A percentile compares a stretch with the other conserved stretches of the same genome.
These are phyloP conservation scores for Dothideomycetes sp. DNA, from an alignment of 2,329 filamentous ascomycete species.

Conservation along the genomic window DNA sequence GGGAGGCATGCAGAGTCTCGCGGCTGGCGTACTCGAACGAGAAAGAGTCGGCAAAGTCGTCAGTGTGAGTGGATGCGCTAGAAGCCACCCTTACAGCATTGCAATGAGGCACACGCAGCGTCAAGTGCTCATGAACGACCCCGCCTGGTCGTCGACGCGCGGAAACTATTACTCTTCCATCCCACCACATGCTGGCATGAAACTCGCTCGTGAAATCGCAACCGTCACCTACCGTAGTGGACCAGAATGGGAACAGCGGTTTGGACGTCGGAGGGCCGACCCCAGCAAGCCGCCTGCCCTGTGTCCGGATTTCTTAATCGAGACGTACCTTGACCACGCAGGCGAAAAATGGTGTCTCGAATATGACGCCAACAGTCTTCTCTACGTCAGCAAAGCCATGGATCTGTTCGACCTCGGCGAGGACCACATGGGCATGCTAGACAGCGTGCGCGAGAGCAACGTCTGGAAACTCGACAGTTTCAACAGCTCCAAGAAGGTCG, in stretches of 20 bases:
- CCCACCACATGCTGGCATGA: slow-evolving; percentile 93
- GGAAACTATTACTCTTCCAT: slow-evolving; percentile 79
- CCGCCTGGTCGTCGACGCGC: slow-evolving; percentile 69
- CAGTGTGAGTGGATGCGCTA: slow-evolving; percentile 84
- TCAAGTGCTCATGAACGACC: slow-evolving; percentile 98
- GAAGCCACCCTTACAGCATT: slow-evolving; percentile 94
- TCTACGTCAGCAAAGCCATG: slow-evolving; percentile 98
- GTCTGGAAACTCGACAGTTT: slow-evolving; percentile 44
- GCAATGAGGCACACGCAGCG: slow-evolving; percentile 97
- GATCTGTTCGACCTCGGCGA: slow-evolving; percentile 87
- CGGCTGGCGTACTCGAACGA: slow-evolving; percentile 73
- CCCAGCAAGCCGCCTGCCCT: slow-evolving; percentile 75
- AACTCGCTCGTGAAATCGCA: slow-evolving; percentile 91
- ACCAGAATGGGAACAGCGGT: slow-evolving; percentile 94
- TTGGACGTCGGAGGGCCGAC: slow-evolving; percentile 79
- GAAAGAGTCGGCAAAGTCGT: slow-evolving; percentile 72
- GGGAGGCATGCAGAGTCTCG: slow-evolving; percentile 96
- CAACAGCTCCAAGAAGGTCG: slow-evolving; percentile 21
- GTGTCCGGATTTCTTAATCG: slow-evolving; percentile 95
- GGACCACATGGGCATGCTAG: slow-evolving; percentile 54
- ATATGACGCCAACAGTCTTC: slow-evolving; percentile 87
- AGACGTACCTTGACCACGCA: slow-evolving; percentile 95
- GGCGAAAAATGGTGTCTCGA: slow-evolving; percentile 97
- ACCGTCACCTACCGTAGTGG: slow-evolving; percentile 95
- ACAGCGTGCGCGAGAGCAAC: slow-evolving; percentile 50